Percentiles rank a stretch among this genome's conserved stretches.
phyloP scores from a whole-genome alignment of 306 rosid genomes.

The Hippophae rhamnoides region DNA sequence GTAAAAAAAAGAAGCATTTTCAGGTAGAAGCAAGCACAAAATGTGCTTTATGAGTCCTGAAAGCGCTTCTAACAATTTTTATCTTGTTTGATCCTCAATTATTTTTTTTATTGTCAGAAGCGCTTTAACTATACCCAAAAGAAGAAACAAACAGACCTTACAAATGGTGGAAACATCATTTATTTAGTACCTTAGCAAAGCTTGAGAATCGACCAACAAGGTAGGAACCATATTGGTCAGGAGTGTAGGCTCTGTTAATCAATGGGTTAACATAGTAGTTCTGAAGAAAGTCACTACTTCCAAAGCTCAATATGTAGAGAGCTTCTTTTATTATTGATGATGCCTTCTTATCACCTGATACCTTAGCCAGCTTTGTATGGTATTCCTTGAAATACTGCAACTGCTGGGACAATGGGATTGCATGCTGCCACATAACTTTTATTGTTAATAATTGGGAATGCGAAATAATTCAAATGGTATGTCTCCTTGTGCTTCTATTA shows the following conservation, averaged over 20 bases:
- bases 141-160: neutral
- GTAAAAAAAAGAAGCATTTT: no score
- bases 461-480: neutral
- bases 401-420: constrained; percentile 75
- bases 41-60: no score
- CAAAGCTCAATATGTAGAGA: constrained; percentile 69
- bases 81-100: no score
- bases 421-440: constrained; percentile 53
- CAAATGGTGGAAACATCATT: neutral
- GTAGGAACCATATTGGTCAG: constrained; percentile 50
- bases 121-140: neutral
- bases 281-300: constrained; percentile 77
- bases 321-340: constrained; percentile 60
- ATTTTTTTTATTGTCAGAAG: no score
- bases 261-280: constrained; percentile 79
- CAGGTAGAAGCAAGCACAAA: no score
- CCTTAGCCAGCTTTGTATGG: constrained; percentile 59
- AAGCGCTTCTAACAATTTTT: no score
- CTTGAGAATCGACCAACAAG: constrained; percentile 44
- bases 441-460: neutral
- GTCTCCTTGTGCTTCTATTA: no score
- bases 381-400: constrained; percentile 64
- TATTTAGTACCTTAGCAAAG: constrained; percentile 52
- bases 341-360: constrained; percentile 69
- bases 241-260: constrained; percentile 50